phyloP scores from a whole-genome alignment of 257 asterid genomes.

The Ilex asprella region DNA sequence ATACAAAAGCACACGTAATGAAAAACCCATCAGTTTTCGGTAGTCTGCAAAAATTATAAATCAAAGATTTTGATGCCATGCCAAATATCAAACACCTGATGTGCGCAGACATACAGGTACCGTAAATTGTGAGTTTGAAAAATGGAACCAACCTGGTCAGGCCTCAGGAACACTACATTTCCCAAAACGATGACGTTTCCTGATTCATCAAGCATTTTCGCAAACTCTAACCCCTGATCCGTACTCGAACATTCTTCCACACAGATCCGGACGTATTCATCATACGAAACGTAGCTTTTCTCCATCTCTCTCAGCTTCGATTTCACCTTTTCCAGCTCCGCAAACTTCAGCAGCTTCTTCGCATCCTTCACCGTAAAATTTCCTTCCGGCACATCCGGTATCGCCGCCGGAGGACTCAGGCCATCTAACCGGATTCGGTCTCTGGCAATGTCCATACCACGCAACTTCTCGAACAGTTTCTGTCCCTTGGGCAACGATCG shows the following conservation, averaged over 20 bases:
- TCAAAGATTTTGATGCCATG: background rate
- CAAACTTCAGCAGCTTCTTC: constrained; percentile 49
- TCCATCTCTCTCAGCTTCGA: constrained; percentile 44
- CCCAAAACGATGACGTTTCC: constrained; percentile 79
- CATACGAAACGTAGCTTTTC: constrained; percentile 30
- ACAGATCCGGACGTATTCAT: constrained; percentile 54
- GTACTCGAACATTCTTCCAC: constrained; percentile 29
- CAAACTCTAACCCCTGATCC: constrained; percentile 51
- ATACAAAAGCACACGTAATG: constrained; percentile 34
- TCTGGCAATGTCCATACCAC: constrained; percentile 55
- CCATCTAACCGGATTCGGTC: constrained; percentile 62
- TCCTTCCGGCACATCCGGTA: constrained; percentile 9
- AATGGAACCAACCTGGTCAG: constrained; percentile 60
- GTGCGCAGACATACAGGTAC: background rate
- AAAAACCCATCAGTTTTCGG: constrained; percentile 61
- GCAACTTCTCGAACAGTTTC: constrained; percentile 51
- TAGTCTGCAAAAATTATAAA: constrained; percentile 16
- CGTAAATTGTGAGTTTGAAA: background rate
- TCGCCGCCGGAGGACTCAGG: constrained; percentile 38
- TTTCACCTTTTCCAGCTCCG: constrained; percentile 66
- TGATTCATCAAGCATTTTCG: constrained; percentile 64
- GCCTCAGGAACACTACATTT: constrained; percentile 56
- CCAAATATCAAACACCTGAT: background rate
- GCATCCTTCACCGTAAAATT: constrained; percentile 54
- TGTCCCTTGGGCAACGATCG: constrained; percentile 57